A percentile compares a stretch with the other conserved stretches of the same genome.
These are phyloP conservation scores for Solanum chiquidenum DNA, from an alignment of 257 asterid species.

Conservation along the genomic window DNA sequence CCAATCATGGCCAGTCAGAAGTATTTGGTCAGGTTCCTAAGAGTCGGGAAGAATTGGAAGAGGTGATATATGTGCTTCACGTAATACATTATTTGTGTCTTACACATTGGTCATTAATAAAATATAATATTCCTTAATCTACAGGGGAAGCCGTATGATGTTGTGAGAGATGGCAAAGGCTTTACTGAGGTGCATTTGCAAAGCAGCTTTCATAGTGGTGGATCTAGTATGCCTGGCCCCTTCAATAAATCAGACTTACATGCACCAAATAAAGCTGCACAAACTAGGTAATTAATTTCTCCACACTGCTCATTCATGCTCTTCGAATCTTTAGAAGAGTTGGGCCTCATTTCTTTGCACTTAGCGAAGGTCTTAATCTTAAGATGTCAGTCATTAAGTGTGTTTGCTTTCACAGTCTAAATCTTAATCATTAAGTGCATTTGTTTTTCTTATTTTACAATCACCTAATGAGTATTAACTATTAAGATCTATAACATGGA, in stretches of 20 bases:
- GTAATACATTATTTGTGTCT: background rate
- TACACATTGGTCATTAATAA: background rate
- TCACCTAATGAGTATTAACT: background rate
- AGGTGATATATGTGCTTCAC: conserved; percentile 25
- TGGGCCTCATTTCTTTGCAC: background rate
- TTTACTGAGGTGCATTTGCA: conserved; percentile 27
- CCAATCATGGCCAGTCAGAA: conserved; percentile 42
- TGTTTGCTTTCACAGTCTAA: background rate
- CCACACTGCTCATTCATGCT: background rate
- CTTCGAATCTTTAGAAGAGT: background rate
- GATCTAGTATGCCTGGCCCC: conserved; percentile 23
- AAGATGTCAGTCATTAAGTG: background rate
- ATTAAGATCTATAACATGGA: background rate
- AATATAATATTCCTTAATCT: conserved; percentile 4
- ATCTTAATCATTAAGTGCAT: background rate
- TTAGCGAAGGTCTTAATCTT: background rate
- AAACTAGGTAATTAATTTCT: conserved; percentile 38
- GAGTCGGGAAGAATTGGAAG: conserved; percentile 23
- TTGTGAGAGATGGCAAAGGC: conserved; percentile 33
- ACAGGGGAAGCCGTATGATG: conserved; percentile 47
- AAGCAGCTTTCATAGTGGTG: conserved; percentile 26
- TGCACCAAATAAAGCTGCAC: conserved; percentile 27
- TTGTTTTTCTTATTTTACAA: background rate
- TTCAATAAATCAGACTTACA: conserved; percentile 32
- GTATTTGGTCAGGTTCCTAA: conserved; percentile 38